Evolutionary conservation across 306 rosid species (phyloP).

Genomic region (Acacia melanoxylon): DNA sequence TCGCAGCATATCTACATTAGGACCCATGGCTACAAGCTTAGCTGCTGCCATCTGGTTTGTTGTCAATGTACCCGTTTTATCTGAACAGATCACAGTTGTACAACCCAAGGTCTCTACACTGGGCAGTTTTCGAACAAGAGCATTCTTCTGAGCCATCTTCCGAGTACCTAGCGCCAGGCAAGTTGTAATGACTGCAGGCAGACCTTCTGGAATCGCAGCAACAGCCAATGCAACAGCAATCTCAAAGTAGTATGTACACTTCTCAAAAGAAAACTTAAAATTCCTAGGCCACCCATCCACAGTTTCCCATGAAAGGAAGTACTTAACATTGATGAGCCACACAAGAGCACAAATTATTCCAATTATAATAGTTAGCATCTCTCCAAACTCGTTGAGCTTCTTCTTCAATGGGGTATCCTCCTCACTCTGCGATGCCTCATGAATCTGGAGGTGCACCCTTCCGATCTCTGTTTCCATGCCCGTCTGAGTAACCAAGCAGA

Average conservation of each 20-base stretch:
- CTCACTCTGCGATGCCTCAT: slow-evolving; percentile 44
- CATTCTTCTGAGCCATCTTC: slow-evolving; percentile 42
- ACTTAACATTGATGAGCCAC: slow-evolving; percentile 39
- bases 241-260: slow-evolving; percentile 42
- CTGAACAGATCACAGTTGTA: slow-evolving; percentile 40
- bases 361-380: slow-evolving; percentile 30
- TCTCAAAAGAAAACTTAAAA: slow-evolving; percentile 38
- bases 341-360: slow-evolving; percentile 32
- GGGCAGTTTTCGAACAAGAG: slow-evolving; percentile 55
- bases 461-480: slow-evolving; percentile 60
- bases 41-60: slow-evolving; percentile 64
- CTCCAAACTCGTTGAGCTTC: slow-evolving; percentile 39
- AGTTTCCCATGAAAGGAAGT: slow-evolving; percentile 39
- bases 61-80: slow-evolving; percentile 39
- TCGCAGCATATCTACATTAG: slow-evolving; percentile 28
- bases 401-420: slow-evolving; percentile 66
- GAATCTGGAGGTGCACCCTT: slow-evolving; percentile 54
- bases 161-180: slow-evolving; percentile 40
- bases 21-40: slow-evolving; percentile 59
- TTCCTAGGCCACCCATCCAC: slow-evolving; percentile 35
- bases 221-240: slow-evolving; percentile 43
- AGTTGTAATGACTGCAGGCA: slow-evolving; percentile 39
- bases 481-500: slow-evolving; percentile 55
- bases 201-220: slow-evolving; percentile 42
- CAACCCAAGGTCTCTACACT: slow-evolving; percentile 41